phyloP scores from a whole-genome alignment of 1,284 basidiomycete genomes.

The Meira miltonrushii region DNA sequence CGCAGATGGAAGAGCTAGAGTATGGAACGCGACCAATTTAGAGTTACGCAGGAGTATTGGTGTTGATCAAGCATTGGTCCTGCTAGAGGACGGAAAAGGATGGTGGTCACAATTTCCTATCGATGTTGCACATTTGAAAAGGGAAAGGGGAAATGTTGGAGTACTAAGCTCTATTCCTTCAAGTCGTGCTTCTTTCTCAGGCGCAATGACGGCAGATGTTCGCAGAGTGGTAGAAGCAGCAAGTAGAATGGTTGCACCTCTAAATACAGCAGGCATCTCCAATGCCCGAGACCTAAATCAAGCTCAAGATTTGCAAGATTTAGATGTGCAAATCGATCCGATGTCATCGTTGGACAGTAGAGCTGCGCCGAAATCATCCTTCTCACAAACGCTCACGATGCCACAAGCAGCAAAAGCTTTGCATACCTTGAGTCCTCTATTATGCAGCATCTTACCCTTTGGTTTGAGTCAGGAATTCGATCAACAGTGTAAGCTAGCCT shows the following conservation, averaged over 20 bases:
- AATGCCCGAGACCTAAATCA: neutral
- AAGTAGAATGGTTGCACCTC: neutral
- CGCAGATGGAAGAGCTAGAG: slow-evolving; percentile 67
- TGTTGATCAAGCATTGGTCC: slow-evolving; percentile 68
- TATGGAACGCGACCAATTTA: slow-evolving; percentile 80
- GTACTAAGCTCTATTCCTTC: neutral
- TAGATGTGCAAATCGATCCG: neutral
- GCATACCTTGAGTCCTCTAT: neutral
- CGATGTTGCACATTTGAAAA: neutral
- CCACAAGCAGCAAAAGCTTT: neutral
- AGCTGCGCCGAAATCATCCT: slow-evolving; percentile 34
- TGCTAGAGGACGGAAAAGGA: slow-evolving; percentile 58
- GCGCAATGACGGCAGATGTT: slow-evolving; percentile 30
- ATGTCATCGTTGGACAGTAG: neutral
- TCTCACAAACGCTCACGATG: no score
- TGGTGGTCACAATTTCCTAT: slow-evolving; percentile 1
- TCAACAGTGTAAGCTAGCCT: neutral
- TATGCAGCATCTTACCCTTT: neutral
- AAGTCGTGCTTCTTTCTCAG: slow-evolving; percentile 17
- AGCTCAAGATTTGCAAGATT: neutral
- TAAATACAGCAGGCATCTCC: neutral
- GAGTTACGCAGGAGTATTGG: slow-evolving; percentile 81
- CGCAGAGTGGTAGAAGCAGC: slow-evolving; percentile 43
- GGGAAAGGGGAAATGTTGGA: neutral
- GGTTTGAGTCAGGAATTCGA: neutral